Evolutionary conservation across 228 moss, liverwort and hornwort genomes (phyloP), one percentile per base, ranked within the genome.

Genomic region (Sphagnum magellanicum): DNA sequence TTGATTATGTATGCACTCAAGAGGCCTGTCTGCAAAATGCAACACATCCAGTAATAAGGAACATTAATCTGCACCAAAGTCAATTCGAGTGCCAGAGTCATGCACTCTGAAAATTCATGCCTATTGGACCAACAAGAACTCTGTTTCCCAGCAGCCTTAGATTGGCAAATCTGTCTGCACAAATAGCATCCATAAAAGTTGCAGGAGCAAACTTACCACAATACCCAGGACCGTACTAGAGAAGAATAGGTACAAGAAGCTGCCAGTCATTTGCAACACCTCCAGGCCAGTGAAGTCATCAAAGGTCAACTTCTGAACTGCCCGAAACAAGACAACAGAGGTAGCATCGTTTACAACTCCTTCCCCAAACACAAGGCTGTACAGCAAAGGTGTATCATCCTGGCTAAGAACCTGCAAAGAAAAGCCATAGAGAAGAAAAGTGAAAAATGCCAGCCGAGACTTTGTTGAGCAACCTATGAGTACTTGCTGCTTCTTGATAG

Each of bases 311-410:
- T 85, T 89, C 71, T 92, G 92, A 32, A 92, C 70, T 10, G 92
- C 92, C 51, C 92, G 83, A 57, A 92, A 92, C 10, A 92, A 77
- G 50, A 92, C 92, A 5, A 92, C 92, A 8, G 92, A 92, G 12
- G 92, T 92, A 50, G 92, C 92, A 73, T 92, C 92, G 63, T 92
- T 92, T 60, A 92, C 92, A 48, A 92, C 92, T 32, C 92, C 92
- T 72, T 92, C 92, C 64, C 92, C 92, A 62, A 92, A 92, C 4
- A 92, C 92, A 65, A 92, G 85, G 79, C 92, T 92, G 75, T 92
- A 89, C 5, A 92, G 81, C 49, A 92, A 70, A 64, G 92, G 92
- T 7, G 87, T 87, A 5, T 78, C 74, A 69, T 92, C 87, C 70
- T 92, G 92, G 61, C 73, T 89, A 47, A 89, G 81, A 70, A 89